phyloP scores from a whole-genome alignment of 176 grass and related monocot genomes.

The Rhynchospora pubera region DNA sequence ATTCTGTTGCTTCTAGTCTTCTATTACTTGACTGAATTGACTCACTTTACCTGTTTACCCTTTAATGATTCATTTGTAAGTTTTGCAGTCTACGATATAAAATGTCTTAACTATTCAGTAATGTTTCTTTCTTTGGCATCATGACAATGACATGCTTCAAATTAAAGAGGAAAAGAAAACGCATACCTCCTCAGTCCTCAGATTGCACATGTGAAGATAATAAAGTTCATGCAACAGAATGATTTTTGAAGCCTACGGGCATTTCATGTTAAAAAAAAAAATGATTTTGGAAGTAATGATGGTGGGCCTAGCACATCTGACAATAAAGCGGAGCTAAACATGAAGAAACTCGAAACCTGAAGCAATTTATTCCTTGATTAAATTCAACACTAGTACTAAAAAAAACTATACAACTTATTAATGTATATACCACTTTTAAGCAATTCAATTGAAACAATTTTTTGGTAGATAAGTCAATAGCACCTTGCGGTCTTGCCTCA shows the following conservation, averaged over 20 bases:
- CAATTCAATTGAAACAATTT: no score
- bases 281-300: not conserved
- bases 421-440: no score
- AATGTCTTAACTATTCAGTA: no score
- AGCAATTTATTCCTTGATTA: not conserved
- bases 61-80: not conserved
- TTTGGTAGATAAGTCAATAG: no score
- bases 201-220: not conserved
- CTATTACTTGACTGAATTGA: not conserved
- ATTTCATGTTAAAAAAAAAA: no score
- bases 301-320: not conserved
- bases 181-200: not conserved
- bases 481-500: no score
- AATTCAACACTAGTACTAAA: not conserved
- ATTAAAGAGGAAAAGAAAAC: no score
- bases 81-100: no score
- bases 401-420: no score
- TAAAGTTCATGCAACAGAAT: not conserved
- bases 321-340: not conserved
- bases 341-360: not conserved
- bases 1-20: not conserved
- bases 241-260: not conserved
- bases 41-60: no score
- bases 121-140: no score
- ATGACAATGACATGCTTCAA: no score